These are phyloP conservation scores for Carallia pectinifolia DNA, from an alignment of 345 rosid species.

Conservation along the genomic window DNA sequence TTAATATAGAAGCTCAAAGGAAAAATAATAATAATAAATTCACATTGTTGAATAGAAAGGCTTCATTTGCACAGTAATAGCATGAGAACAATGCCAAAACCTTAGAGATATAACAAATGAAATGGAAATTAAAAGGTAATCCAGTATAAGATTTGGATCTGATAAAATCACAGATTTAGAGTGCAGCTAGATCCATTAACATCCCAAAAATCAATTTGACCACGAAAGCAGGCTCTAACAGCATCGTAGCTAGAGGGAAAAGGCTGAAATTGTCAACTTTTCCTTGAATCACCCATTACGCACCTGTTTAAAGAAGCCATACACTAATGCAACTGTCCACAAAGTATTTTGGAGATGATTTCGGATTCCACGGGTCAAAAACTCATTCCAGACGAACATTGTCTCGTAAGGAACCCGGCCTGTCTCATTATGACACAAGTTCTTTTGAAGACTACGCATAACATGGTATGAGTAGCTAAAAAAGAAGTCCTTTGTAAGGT, in stretches of 20 bases:
- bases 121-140: background rate
- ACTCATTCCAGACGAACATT: slow-evolving; percentile 99
- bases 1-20: background rate
- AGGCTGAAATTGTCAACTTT: background rate
- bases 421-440: slow-evolving; percentile 61
- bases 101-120: background rate
- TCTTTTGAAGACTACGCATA: slow-evolving; percentile 91
- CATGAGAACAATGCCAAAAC: background rate
- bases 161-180: background rate
- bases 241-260: background rate
- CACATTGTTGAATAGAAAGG: background rate
- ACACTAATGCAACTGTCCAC: slow-evolving; percentile 97
- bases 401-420: slow-evolving; percentile 75
- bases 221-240: background rate
- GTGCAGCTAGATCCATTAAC: background rate
- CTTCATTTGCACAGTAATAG: background rate
- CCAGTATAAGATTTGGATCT: background rate
- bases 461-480: slow-evolving; percentile 96
- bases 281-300: slow-evolving; percentile 13
- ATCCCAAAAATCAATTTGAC: background rate
- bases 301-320: slow-evolving; percentile 98
- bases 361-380: slow-evolving; percentile 86
- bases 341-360: slow-evolving; percentile 80
- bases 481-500: slow-evolving; percentile 98
- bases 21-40: background rate